These are phyloP conservation scores for Suillus bovinus DNA, from an alignment of 768 basidiomycete genomes.

Conservation along the genomic window DNA sequence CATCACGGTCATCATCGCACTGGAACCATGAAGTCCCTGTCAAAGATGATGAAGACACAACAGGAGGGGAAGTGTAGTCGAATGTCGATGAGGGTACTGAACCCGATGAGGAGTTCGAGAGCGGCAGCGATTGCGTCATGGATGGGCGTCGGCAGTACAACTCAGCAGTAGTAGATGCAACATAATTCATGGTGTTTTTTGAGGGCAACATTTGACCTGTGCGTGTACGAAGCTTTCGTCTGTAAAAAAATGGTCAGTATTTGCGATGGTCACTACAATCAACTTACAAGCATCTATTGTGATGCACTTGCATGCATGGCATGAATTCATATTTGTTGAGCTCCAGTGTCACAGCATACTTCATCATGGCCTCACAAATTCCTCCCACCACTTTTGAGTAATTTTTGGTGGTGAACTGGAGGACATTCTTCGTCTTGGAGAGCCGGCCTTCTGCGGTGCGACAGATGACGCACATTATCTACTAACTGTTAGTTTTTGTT, in stretches of 20 bases:
- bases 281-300: neutral
- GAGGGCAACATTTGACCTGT: neutral
- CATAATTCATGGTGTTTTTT: neutral
- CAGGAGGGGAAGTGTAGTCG: too few species aligned
- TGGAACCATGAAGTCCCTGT: too few species aligned
- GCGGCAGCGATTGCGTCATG: too few species aligned
- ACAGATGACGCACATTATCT: neutral
- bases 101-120: too few species aligned
- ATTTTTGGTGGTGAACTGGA: neutral
- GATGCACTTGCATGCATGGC: neutral
- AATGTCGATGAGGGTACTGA: too few species aligned
- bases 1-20: too few species aligned
- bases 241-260: neutral
- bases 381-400: neutral
- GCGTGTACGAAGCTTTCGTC: neutral
- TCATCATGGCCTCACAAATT: neutral
- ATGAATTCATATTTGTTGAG: neutral
- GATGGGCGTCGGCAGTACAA: neutral
- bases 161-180: neutral
- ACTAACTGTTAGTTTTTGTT: neutral
- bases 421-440: neutral
- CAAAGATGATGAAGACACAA: too few species aligned
- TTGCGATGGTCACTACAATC: accelerated
- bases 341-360: neutral
- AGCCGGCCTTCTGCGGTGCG: neutral